Evolutionary conservation across 306 rosid species (phyloP).

Genomic region (Calophaca sinica): DNA sequence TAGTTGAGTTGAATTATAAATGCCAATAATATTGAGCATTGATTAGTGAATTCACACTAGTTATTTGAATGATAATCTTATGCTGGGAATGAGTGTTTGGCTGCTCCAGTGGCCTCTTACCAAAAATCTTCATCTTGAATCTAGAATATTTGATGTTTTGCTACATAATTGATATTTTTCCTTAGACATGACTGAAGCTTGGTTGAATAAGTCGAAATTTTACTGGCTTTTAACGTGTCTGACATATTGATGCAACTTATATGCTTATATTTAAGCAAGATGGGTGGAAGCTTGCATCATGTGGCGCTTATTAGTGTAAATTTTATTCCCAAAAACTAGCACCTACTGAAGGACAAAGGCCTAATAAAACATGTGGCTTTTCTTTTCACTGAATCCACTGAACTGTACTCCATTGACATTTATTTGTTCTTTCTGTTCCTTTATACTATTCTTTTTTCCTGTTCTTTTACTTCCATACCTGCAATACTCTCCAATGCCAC

Average conservation of each 20-base stretch:
- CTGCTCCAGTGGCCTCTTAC: conserved; percentile 14
- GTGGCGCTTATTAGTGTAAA: background rate
- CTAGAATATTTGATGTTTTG: background rate
- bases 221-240: conserved; percentile 1
- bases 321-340: background rate
- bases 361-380: background rate
- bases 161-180: too few relatives aligned
- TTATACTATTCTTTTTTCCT: background rate
- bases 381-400: background rate
- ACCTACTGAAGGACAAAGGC: background rate
- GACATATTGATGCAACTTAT: background rate
- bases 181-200: background rate
- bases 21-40: conserved; percentile 16
- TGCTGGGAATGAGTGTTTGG: conserved; percentile 15
- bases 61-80: conserved; percentile 21
- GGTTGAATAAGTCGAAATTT: background rate
- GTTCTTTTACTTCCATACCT: background rate
- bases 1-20: conserved; percentile 11
- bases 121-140: conserved; percentile 21
- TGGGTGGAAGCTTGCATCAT: background rate
- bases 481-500: background rate
- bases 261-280: background rate
- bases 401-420: background rate
- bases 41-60: conserved; percentile 1
- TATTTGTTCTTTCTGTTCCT: background rate